A percentile compares a stretch with the other conserved stretches of the same genome.
These are phyloP conservation scores for Plantago ovata DNA, from an alignment of 257 asterid genomes.

Conservation along the genomic window DNA sequence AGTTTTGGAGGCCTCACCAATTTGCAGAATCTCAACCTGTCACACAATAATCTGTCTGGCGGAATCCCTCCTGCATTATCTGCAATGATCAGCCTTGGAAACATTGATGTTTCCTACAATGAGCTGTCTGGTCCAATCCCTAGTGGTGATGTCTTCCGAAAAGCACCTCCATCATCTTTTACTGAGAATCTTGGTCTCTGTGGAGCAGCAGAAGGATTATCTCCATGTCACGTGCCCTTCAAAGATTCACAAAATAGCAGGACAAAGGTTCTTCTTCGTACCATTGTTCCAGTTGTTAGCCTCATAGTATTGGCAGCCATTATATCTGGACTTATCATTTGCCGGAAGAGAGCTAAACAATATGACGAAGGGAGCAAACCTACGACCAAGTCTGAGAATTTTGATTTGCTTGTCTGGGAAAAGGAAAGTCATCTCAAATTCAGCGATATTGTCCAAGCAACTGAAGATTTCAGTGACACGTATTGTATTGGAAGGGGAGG, in stretches of 20 bases:
- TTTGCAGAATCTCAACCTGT: constrained; percentile 58
- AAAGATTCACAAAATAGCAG: constrained; percentile 28
- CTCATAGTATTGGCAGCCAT: constrained; percentile 37
- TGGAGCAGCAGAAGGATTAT: constrained; percentile 55
- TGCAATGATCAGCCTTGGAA: constrained; percentile 48
- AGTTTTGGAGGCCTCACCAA: constrained; percentile 44
- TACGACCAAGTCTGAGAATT: constrained; percentile 19
- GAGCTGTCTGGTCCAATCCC: constrained; percentile 69
- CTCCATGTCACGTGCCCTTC: constrained; percentile 36
- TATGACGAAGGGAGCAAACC: constrained; percentile 42
- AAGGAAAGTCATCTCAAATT: constrained; percentile 70
- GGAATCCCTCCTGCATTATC: constrained; percentile 52
- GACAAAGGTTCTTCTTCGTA: constrained; percentile 41
- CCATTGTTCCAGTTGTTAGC: constrained; percentile 42
- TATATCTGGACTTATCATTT: constrained; percentile 28
- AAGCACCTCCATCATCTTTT: constrained; percentile 42
- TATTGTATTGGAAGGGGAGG: constrained; percentile 90
- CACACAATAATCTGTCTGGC: constrained; percentile 63
- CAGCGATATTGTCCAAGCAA: constrained; percentile 69
- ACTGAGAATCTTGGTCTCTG: constrained; percentile 58
- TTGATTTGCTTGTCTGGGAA: constrained; percentile 68
- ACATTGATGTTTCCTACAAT: constrained; percentile 64
- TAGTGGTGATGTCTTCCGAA: constrained; percentile 29
- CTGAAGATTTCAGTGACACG: constrained; percentile 53
- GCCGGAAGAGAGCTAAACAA: constrained; percentile 28